These are phyloP conservation scores for Catharanthus roseus DNA, from an alignment of 257 asterid species.

Conservation along the genomic window DNA sequence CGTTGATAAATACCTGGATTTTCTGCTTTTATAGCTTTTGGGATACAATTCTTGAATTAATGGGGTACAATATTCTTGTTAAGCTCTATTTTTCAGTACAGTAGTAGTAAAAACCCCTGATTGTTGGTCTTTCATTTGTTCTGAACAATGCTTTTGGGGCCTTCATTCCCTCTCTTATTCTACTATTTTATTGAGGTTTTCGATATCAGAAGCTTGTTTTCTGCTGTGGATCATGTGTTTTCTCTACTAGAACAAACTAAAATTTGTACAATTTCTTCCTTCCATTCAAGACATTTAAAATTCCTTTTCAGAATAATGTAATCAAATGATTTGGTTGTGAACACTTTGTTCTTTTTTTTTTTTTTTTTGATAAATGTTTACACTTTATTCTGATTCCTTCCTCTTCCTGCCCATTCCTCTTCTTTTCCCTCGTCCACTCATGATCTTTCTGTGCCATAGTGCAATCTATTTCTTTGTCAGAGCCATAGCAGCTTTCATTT, in stretches of 20 bases:
- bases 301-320: background rate
- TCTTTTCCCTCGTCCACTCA: background rate
- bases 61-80: no score
- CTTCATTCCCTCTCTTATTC: no score
- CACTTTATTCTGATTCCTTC: background rate
- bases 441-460: background rate
- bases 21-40: background rate
- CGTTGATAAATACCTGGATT: background rate
- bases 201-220: background rate
- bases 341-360: no score
- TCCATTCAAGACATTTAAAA: background rate
- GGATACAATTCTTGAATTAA: background rate
- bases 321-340: background rate
- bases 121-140: background rate
- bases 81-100: no score
- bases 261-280: background rate
- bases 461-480: background rate
- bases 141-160: background rate
- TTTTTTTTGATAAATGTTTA: no score
- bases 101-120: no score
- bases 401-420: background rate
- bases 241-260: background rate
- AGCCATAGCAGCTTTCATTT: background rate
- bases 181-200: background rate
- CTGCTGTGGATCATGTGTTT: background rate